Evolutionary conservation across 129 eudicot species (phyloP), one percentile per base, ranked within the genome.

Genomic region (Artemisia tridentata): DNA sequence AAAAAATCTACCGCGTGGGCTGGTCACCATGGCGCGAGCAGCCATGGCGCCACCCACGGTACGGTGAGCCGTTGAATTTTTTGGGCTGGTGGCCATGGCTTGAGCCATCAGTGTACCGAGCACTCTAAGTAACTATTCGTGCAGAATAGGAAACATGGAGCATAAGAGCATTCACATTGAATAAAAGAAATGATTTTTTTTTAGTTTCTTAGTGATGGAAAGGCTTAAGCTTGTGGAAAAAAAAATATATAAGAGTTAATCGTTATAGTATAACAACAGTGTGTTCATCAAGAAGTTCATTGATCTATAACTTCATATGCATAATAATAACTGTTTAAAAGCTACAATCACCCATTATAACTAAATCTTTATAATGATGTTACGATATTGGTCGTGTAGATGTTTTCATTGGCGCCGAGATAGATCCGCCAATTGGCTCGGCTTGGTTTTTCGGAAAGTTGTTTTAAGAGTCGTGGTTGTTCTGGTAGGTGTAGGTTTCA

Each of bases 221-320:
- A 23, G 3, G 18, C 0, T 59, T 59, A 20, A 59, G 16, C 64
- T 59, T 25, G 7, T 59, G 27, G n/a, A n/a, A n/a, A 23, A 21
- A 65, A 65, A 53, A 20, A 46, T 65, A 45, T 12, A 65, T 13
- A 6, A 19, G 10, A 45, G 51, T 45, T 19, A 65, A 65, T 45
- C 53, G n/a, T 12, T 49, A 14, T 8, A 51, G 58, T 67, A 67
- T 50, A 52, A 25, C 63, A 52, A 53, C n/a, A n/a, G n/a, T 29
- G 2, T 67, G 43, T 4, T 29, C 66, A 27, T 1, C 17, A 29
- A 61, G 47, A 61, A 11, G 66, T 27, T 60, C 41, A 23, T 6
- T 34, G 41, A n/a, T 61, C 2, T 61, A 29, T 61, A 38, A 8
- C n/a, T 5, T 3, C 11, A 9, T 11, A 45, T 57, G 55, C 15